phyloP scores from a whole-genome alignment of 495 filamentous ascomycete species.

The Penicillium subrubescens region DNA sequence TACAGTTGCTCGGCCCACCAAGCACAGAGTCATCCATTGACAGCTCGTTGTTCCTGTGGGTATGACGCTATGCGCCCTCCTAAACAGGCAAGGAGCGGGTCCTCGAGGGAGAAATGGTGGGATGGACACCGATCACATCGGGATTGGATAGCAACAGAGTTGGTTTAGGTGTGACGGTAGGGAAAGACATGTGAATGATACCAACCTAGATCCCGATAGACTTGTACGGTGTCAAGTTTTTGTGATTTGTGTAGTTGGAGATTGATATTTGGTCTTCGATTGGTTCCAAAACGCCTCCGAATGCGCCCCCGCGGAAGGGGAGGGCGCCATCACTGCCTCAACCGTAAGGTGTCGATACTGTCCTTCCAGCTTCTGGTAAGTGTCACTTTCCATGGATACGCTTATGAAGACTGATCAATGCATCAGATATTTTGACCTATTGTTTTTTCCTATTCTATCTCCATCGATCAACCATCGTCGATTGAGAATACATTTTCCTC shows the following conservation, averaged over 20 bases:
- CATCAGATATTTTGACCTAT: too few species aligned
- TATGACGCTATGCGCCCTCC: constrained; percentile 19
- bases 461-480: background rate
- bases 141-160: background rate
- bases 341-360: background rate
- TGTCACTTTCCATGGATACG: background rate
- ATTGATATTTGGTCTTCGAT: background rate
- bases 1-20: background rate
- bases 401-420: background rate
- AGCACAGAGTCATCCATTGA: background rate
- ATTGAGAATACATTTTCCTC: background rate
- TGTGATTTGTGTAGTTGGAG: background rate
- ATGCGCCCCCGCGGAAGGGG: too few species aligned
- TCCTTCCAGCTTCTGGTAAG: background rate
- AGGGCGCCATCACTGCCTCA: background rate
- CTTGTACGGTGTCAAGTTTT: background rate
- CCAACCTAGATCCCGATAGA: background rate
- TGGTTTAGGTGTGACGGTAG: background rate
- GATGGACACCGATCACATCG: constrained; percentile 6
- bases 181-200: background rate
- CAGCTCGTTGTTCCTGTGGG: constrained; percentile 11
- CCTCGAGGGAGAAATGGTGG: constrained; percentile 5
- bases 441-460: background rate
- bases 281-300: background rate
- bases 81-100: constrained; percentile 3